These are phyloP conservation scores for Pisolithus marmoratus DNA, from an alignment of 768 basidiomycete species.

Conservation along the genomic window DNA sequence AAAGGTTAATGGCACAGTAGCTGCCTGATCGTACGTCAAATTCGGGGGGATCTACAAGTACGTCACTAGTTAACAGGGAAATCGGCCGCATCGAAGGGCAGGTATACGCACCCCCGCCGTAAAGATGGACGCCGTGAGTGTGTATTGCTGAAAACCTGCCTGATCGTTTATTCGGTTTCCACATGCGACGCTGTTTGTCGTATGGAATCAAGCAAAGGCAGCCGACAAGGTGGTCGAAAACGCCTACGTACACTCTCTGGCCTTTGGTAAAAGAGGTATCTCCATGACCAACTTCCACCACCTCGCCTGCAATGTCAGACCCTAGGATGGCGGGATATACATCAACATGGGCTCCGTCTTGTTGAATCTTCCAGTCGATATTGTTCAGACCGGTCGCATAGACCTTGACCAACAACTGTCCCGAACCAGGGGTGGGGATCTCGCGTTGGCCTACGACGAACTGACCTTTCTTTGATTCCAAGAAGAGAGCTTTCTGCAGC, in stretches of 20 bases:
- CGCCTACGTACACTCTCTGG: constrained; percentile 37
- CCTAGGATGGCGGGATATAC: constrained; percentile 34
- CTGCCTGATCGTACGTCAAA: constrained; percentile 39
- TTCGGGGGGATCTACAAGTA: constrained; percentile 37
- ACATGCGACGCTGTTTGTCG: constrained; percentile 24
- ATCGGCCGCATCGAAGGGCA: background rate
- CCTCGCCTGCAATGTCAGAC: constrained; percentile 32
- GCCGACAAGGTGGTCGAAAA: background rate
- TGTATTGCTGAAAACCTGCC: constrained; percentile 38
- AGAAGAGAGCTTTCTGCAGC: constrained; percentile 20
- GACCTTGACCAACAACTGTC: constrained; percentile 39
- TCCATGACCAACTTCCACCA: constrained; percentile 33
- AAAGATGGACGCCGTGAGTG: constrained; percentile 26
- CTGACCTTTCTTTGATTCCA: constrained; percentile 21
- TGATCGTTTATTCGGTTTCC: constrained; percentile 24
- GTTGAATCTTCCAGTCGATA: constrained; percentile 35
- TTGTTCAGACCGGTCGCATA: constrained; percentile 41
- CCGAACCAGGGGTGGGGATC: constrained; percentile 30
- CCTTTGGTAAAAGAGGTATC: constrained; percentile 31
- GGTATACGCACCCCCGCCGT: constrained; percentile 30
- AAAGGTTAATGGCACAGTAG: constrained; percentile 42
- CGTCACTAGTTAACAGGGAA: constrained; percentile 2
- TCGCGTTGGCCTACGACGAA: constrained; percentile 23
- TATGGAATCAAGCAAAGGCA: background rate
- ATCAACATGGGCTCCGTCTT: constrained; percentile 26